Base-by-base conservation (phyloP, 495 filamentous ascomycete genomes). In the Cercophora scortea region DNA sequence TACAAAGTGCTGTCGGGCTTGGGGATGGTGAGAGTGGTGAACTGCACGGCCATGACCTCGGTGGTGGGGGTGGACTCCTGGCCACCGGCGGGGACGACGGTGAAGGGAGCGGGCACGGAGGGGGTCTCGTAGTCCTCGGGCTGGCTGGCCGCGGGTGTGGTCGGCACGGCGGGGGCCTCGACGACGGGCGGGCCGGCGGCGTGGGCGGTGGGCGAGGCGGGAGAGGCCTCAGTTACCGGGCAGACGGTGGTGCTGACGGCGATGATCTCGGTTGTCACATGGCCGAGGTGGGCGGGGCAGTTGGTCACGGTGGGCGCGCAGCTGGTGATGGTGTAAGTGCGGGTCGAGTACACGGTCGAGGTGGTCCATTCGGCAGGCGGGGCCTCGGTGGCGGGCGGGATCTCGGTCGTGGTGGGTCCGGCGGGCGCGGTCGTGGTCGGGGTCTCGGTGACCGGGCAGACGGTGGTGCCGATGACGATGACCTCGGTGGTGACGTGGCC, bases 381-480 rank as follows among this genome's bases (percentile, higher is more conserved):
- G 10, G 36, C 19, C 47, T 32, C 45, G 42, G 61, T 56, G 7
- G 65, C 76, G 3, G 80, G 56, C 0, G 75, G 72, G 59, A 80
- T 84, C 60, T 71, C 71, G 7, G 75, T 81, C 59, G 82, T 72
- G 2, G 81, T 82, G 55, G 74, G 65, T 53, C 70, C 63, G 42
- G 65, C 77, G 32, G 82, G 84, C 12, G 70, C 69, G 65, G 74
- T 80, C 32, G 81, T 65, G 16, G 79, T 82, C 51, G 67, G 69
- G 17, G 64, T 68, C 18, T 60, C 44, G 2, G 70, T 69, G 5
- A 75, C 65, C 33, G 74, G 73, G 62, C 71, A 77, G 34, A 75
- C 58, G 13, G 72, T 76, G 8, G 71, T 74, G 36, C 66, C 69
- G 18, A 66, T 39, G 11, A 68, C 60, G 32, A 75, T 55, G 8